Base-by-base conservation (phyloP, 2,329 filamentous ascomycete genomes). In the Cyphellophora attinorum region DNA sequence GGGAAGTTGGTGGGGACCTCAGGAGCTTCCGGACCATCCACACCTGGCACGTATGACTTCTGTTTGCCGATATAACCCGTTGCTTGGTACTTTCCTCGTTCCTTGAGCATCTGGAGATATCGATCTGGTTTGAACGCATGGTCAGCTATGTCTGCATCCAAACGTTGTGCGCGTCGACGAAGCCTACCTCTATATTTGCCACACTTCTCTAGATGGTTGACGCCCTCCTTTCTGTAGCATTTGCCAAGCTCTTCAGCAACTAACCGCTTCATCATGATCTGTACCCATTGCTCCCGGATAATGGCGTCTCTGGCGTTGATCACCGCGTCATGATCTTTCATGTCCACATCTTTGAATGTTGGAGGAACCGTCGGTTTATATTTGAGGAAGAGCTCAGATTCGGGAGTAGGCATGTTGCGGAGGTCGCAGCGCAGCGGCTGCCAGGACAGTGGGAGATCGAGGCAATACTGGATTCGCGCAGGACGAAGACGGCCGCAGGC, bases 161-260 rank as follows among this genome's bases (percentile, higher is more conserved):
- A 27, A 11, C 11, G 23, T 3, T 27, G 14, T 27, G 23, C n/a
- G 14, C n/a, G 6, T 11, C 5, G 14, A 5, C 14, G 16, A 6
- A 31, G 35, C 69, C 54, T 56, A 79, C 76, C 76, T 70, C 76
- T 67, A 60, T 79, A 59, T 53, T 68, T 65, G 47, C 73, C 75
- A 53, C 76, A 80, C 59, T 79, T 79, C 67, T 79, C 74, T 50
- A 80, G 56, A 56, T 80, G 76, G 52, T 79, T 79, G 35, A 78
- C 73, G 6, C 76, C 76, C 59, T 80, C 74, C 15, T 46, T 42
- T 46, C 65, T 61, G 59, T 80, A 80, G 60, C 76, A 80, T 61
- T 77, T 79, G 47, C 72, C 71, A 68, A 80, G 64, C 61, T 80
- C 76, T 55, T 80, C 73, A 29, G 74, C 60, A 32, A 80, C 74